Conservation (phyloP, 1,139 yeast species). For the Wickerhamomyces sp. region DNA sequence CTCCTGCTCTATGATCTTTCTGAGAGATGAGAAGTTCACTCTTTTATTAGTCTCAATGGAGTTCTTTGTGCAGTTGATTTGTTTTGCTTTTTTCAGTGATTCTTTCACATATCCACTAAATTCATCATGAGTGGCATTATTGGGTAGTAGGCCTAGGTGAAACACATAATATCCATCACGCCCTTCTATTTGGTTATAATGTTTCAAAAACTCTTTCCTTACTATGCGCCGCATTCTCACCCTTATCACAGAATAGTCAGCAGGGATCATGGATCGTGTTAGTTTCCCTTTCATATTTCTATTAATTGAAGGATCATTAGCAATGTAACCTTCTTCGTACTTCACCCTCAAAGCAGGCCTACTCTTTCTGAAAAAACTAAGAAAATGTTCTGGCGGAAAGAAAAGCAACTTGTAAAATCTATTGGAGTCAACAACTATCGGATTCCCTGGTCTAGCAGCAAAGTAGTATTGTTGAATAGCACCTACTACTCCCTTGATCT, state of each 20-base stretch:
- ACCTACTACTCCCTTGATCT: conserved; percentile 15
- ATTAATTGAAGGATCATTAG: conserved; percentile 23
- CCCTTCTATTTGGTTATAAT: conserved; percentile 25
- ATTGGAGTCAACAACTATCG: conserved; percentile 4
- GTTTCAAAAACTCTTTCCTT: conserved; percentile 30
- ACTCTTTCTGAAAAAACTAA: conserved; percentile 44
- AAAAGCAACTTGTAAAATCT: conserved; percentile 29
- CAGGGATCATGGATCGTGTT: conserved; percentile 30
- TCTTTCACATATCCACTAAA: conserved; percentile 17
- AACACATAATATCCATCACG: conserved; percentile 48
- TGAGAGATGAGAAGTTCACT: conserved; percentile 23
- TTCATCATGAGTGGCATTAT: conserved; percentile 27
- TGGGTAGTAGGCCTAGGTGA: conserved; percentile 36
- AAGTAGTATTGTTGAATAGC: conserved; percentile 15
- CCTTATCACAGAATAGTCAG: conserved; percentile 36
- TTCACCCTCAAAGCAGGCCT: conserved; percentile 40
- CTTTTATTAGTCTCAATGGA: conserved; percentile 26
- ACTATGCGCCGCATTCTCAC: conserved; percentile 37
- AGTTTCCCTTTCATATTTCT: conserved; percentile 13
- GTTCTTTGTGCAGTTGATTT: conserved; percentile 23
- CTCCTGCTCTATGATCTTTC: conserved; percentile 17
- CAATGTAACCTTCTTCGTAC: conserved; percentile 22
- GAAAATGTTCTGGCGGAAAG: conserved; percentile 42
- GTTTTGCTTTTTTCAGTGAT: conserved; percentile 30
- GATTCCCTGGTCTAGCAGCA: conserved; percentile 10